Evolutionary conservation across 352 stramenopile genomes (phyloP).

Genomic region (Peronospora destructor): DNA sequence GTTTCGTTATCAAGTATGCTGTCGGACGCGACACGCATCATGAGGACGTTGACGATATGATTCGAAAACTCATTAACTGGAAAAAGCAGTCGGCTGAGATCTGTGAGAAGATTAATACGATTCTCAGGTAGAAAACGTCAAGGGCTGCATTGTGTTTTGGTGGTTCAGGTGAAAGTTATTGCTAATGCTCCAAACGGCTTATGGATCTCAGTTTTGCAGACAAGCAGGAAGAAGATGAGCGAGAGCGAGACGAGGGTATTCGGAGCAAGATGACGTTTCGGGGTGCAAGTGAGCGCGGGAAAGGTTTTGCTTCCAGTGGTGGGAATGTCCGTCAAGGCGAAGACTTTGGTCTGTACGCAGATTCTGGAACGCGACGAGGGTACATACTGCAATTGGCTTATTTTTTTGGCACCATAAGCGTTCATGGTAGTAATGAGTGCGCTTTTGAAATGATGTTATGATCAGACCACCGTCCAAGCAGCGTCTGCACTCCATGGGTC

Average conservation of each 20-base stretch:
- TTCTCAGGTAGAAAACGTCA: constrained; percentile 40
- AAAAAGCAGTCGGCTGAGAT: constrained; percentile 56
- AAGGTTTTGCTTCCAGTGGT: constrained; percentile 19
- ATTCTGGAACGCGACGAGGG: constrained; percentile 41
- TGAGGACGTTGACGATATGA: constrained; percentile 85
- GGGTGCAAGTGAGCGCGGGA: constrained; percentile 41
- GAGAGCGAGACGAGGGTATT: constrained; percentile 41
- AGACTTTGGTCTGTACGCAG: constrained; percentile 39
- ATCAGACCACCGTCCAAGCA: constrained; percentile 35
- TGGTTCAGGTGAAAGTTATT: not conserved
- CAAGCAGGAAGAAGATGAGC: constrained; percentile 45
- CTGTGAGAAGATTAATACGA: constrained; percentile 55
- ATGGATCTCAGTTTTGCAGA: constrained; percentile 39
- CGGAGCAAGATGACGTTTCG: constrained; percentile 44
- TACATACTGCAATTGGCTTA: constrained; percentile 13
- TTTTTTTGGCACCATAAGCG: too few relatives aligned
- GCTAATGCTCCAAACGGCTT: constrained; percentile 1
- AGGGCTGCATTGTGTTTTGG: not conserved
- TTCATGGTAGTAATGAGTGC: too few relatives aligned
- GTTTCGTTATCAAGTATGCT: constrained; percentile 82
- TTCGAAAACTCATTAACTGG: constrained; percentile 82
- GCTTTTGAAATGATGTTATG: not conserved
- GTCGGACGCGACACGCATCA: constrained; percentile 83
- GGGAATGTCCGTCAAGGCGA: constrained; percentile 37
- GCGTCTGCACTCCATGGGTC: constrained; percentile 40